phyloP scores from a whole-genome alignment of 1,139 yeast species.

The Nakaseomyces sp. region DNA sequence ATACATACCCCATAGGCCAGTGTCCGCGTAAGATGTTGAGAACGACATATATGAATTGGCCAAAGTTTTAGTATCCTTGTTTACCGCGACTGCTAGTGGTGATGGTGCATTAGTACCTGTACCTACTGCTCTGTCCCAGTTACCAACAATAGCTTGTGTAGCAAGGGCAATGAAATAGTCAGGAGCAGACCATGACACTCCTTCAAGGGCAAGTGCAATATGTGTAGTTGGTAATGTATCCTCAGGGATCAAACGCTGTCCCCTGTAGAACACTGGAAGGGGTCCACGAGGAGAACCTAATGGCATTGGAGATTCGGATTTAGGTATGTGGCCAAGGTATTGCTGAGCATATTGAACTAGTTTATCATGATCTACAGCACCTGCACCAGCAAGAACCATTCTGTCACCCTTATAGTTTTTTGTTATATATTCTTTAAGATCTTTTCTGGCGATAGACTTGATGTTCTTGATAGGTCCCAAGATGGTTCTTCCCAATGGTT shows the following conservation, averaged over 20 bases:
- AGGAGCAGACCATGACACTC: slow-evolving; percentile 94
- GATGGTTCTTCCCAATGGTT: slow-evolving; percentile 95
- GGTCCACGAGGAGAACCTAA: slow-evolving; percentile 72
- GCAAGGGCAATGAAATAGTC: slow-evolving; percentile 93
- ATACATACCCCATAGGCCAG: slow-evolving; percentile 96
- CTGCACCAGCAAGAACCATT: slow-evolving; percentile 95
- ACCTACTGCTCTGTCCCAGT: slow-evolving; percentile 93
- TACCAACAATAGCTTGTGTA: slow-evolving; percentile 93
- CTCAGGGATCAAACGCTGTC: slow-evolving; percentile 79
- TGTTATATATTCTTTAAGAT: slow-evolving; percentile 68
- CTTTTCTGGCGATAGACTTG: slow-evolving; percentile 64
- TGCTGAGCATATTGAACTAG: slow-evolving; percentile 68
- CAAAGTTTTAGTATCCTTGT: slow-evolving; percentile 38
- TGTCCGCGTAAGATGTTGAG: slow-evolving; percentile 93
- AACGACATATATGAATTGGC: slow-evolving; percentile 95
- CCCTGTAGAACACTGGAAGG: slow-evolving; percentile 74
- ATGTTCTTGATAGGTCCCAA: slow-evolving; percentile 90
- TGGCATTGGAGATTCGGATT: slow-evolving; percentile 46
- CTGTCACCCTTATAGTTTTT: slow-evolving; percentile 92
- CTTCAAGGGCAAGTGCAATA: slow-evolving; percentile 92
- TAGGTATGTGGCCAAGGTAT: slow-evolving; percentile 67
- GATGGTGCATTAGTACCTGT: slow-evolving; percentile 64
- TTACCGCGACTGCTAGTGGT: slow-evolving; percentile 68
- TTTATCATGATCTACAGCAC: slow-evolving; percentile 81
- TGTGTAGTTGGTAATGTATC: slow-evolving; percentile 80